phyloP scores from a whole-genome alignment of 139 green algal species.

The Spirogloea muscicola region DNA sequence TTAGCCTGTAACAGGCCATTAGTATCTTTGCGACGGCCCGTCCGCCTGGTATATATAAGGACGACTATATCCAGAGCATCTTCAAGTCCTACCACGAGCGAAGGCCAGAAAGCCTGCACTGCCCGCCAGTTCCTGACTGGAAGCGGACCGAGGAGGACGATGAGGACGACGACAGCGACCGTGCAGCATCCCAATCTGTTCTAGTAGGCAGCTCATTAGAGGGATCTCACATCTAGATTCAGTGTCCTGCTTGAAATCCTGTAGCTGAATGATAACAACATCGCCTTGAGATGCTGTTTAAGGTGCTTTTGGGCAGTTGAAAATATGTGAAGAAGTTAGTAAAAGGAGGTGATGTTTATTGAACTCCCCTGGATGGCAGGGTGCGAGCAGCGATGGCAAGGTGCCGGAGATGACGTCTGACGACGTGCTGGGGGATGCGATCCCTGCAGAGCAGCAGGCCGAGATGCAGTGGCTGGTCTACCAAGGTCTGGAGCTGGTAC shows the following conservation, averaged over 20 bases:
- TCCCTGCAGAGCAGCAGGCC: constrained; percentile 63
- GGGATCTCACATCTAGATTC: too few relatives aligned
- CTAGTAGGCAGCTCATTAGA: too few relatives aligned
- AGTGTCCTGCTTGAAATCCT: too few relatives aligned
- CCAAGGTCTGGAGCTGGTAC: constrained; percentile 9
- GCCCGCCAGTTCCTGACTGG: constrained; percentile 24
- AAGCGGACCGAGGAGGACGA: neutral
- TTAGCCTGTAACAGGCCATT: too few relatives aligned
- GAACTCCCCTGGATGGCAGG: too few relatives aligned
- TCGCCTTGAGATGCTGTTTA: too few relatives aligned
- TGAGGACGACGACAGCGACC: neutral
- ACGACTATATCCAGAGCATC: constrained; percentile 84
- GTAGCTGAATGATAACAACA: too few relatives aligned
- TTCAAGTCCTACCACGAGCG: constrained; percentile 81
- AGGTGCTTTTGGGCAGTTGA: too few relatives aligned
- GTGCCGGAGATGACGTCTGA: constrained; percentile 79
- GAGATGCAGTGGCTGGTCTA: constrained; percentile 41
- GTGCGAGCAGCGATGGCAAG: too few relatives aligned
- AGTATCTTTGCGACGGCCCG: constrained; percentile 77
- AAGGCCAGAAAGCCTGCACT: neutral
- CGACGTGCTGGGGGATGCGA: constrained; percentile 75
- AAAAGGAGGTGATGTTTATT: too few relatives aligned
- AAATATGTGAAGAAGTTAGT: too few relatives aligned
- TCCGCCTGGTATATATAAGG: constrained; percentile 95
- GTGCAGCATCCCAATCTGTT: too few relatives aligned